Conservation (phyloP, 495 filamentous ascomycete species). For the Cercophora newfieldiana region DNA sequence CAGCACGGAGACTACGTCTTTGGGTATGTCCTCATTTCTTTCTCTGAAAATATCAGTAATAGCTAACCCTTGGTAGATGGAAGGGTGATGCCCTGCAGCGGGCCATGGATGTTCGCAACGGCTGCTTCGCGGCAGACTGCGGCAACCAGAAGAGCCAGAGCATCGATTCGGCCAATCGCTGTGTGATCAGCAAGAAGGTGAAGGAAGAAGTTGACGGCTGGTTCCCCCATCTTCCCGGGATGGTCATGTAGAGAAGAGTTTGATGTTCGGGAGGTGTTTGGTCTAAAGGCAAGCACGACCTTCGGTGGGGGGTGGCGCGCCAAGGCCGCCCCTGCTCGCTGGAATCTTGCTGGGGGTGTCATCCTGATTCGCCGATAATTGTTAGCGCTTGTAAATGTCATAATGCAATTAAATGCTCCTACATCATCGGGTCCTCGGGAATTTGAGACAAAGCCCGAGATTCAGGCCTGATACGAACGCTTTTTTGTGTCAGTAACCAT, state of each 20-base stretch:
- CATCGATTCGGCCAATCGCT: conserved; percentile 39
- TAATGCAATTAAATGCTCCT: neutral
- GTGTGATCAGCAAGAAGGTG: conserved; percentile 40
- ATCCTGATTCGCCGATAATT: no score
- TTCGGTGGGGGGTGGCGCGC: no score
- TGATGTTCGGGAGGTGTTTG: no score
- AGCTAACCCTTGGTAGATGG: conserved; percentile 25
- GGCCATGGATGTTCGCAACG: conserved; percentile 39
- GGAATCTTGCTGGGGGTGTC: no score
- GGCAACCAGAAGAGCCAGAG: conserved; percentile 38
- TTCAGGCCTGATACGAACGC: no score
- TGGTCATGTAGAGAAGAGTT: neutral
- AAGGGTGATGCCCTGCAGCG: conserved; percentile 42
- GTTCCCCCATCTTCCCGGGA: neutral
- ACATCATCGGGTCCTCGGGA: neutral
- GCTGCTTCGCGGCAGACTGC: conserved; percentile 28
- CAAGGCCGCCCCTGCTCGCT: neutral
- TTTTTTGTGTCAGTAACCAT: no score
- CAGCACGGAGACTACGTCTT: conserved; percentile 53
- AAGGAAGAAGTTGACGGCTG: conserved; percentile 46
- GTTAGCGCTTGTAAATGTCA: neutral
- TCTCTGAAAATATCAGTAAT: neutral
- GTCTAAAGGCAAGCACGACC: no score
- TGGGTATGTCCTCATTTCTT: conserved; percentile 21
- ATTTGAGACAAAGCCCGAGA: neutral